phyloP scores from a whole-genome alignment of 2,329 filamentous ascomycete species.

The Fusarium sp. region DNA sequence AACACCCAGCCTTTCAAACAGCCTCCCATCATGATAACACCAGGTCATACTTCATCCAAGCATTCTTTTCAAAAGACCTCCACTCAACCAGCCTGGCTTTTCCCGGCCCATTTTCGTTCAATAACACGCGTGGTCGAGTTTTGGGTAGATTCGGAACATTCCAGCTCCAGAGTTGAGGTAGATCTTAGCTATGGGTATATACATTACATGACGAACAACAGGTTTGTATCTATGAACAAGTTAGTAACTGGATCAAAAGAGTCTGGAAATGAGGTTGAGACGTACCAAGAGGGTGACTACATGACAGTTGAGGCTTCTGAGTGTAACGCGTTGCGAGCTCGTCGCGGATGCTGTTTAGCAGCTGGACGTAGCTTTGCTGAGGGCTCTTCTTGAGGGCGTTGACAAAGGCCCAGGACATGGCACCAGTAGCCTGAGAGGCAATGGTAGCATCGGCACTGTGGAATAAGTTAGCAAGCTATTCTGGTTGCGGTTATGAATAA shows the following conservation, averaged over 20 bases:
- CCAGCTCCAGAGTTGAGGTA: conserved; percentile 34
- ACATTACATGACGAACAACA: conserved; percentile 74
- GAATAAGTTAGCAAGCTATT: conserved; percentile 33
- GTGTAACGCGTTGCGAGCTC: conserved; percentile 89
- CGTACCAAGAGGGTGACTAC: conserved; percentile 95
- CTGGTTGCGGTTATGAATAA: neutral
- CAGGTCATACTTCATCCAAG: conserved; percentile 13
- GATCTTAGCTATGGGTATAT: conserved; percentile 20
- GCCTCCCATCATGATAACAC: conserved; percentile 34
- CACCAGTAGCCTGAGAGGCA: conserved; percentile 89
- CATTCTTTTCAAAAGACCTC: conserved; percentile 6
- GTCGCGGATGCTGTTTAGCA: conserved; percentile 96
- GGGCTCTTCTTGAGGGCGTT: conserved; percentile 94
- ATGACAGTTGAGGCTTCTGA: conserved; percentile 97
- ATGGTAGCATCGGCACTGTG: conserved; percentile 92
- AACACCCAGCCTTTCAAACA: conserved; percentile 28
- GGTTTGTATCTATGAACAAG: conserved; percentile 68
- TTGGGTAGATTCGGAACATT: conserved; percentile 27
- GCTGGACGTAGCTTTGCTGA: conserved; percentile 96
- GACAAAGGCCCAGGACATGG: conserved; percentile 99
- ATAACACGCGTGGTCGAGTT: conserved; percentile 4
- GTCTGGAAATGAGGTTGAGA: neutral
- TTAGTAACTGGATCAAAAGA: conserved; percentile 15
- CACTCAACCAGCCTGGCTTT: neutral
- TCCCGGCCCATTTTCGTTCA: conserved; percentile 6